Base-by-base conservation (phyloP, 495 filamentous ascomycete genomes). In the Sporormia fimetaria region DNA sequence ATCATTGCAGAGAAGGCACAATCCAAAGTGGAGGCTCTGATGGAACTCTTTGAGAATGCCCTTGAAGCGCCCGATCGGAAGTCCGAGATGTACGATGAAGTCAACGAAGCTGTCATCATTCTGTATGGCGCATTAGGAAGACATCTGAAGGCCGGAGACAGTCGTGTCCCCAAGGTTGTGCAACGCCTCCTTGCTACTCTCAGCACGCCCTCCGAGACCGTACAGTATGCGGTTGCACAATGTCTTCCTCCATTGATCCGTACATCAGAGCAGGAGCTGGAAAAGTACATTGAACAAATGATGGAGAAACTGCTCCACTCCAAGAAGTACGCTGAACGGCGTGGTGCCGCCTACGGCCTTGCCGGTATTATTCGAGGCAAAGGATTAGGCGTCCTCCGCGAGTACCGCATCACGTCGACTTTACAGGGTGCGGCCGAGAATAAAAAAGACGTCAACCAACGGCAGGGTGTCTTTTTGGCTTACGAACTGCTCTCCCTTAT, bases 21-120 rank as follows among this genome's bases (percentile, higher is more conserved):
- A 49, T 62, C 70, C 10, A 74, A 86, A 35, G 77, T 96, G 3
- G 92, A 96, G 59, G 76, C 79, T 46, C 68, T 98, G 20, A 96
- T 96, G 87, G 73, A 80, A 52, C 77, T 85, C 0, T 86, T 95
- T 52, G 88, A 98, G 59, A 69, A 68, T 6, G 82, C 81, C 0
- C 69, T 98, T 3, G 86, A 86, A 52, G 76, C 74, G 6, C 82
- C 85, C 0, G 81, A 88, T 58, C 80, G 81, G 48, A 77, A 75
- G 12, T 81, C 80, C 3, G 74, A 83, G 49, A 74, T 74, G 17
- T 77, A 78, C 6, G 90, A 98, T 52, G 70, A 79, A 28, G 81
- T 96, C 48, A 94, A 94, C 53, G 90, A 98, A 63, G 90, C 90
- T 3, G 86, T 98, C 18, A 85, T 98, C 46, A 87, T 98, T 40